Conservation (phyloP, 257 asterid genomes). For the Salvia miltiorrhiza region DNA sequence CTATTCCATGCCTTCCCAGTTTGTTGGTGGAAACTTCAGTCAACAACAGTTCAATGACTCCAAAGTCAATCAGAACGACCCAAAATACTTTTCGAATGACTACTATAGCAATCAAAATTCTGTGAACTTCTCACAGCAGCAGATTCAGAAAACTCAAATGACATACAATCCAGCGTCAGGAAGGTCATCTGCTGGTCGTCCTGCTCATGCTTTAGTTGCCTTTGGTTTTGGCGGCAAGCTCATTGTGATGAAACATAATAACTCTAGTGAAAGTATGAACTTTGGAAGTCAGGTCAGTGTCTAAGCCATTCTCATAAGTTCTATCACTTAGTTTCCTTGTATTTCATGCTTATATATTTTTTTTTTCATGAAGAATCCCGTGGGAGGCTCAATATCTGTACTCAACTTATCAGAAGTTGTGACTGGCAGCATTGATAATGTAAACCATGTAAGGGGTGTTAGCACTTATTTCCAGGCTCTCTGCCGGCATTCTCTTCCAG, state of each 20-base stretch:
- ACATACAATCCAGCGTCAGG: slow-evolving; percentile 53
- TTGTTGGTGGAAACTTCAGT: slow-evolving; percentile 38
- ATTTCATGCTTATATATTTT: slow-evolving; percentile 23
- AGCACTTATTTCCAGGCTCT: slow-evolving; percentile 63
- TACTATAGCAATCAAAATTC: slow-evolving; percentile 43
- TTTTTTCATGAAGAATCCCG: slow-evolving; percentile 52
- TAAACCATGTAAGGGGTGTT: slow-evolving; percentile 40
- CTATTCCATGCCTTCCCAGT: slow-evolving; percentile 36
- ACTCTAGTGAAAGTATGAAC: slow-evolving; percentile 42
- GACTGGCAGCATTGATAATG: slow-evolving; percentile 37
- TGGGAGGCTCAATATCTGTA: slow-evolving; percentile 64
- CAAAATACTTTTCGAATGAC: slow-evolving; percentile 41
- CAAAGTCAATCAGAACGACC: slow-evolving; percentile 44
- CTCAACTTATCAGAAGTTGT: slow-evolving; percentile 74
- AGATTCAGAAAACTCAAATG: slow-evolving; percentile 48
- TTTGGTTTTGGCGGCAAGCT: slow-evolving; percentile 98
- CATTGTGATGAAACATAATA: slow-evolving; percentile 61
- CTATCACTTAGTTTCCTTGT: slow-evolving; percentile 14
- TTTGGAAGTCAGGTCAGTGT: slow-evolving; percentile 75
- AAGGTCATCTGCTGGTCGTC: slow-evolving; percentile 90
- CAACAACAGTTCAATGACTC: slow-evolving; percentile 55
- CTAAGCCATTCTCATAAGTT: slow-evolving; percentile 12
- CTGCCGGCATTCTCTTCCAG: slow-evolving; percentile 66
- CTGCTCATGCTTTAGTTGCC: slow-evolving; percentile 88
- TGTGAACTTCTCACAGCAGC: slow-evolving; percentile 48